Percentiles rank a stretch among this genome's conserved stretches.
These are phyloP conservation scores for Nigrograna mackinnonii DNA, from an alignment of 2,329 filamentous ascomycete genomes.

Conservation along the genomic window DNA sequence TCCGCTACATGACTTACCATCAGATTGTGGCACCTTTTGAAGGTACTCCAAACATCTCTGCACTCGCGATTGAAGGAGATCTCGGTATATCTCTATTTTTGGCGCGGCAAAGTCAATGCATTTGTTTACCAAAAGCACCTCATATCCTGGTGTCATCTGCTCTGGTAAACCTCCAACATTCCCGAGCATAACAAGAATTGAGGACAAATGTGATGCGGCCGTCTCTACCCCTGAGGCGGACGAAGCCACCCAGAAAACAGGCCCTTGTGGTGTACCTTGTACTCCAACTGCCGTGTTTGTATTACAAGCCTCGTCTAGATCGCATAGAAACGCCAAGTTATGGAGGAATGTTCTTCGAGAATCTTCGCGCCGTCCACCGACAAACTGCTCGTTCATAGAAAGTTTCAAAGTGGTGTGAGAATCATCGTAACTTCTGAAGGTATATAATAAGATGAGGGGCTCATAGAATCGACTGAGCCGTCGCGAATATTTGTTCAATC, in stretches of 20 bases:
- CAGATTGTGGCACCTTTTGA: background rate
- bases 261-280: conserved; percentile 11
- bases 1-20: too few species aligned
- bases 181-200: conserved; percentile 4
- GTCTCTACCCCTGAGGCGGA: conserved; percentile 8
- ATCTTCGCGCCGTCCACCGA: background rate
- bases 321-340: conserved; percentile 12
- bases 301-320: conserved; percentile 16
- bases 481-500: too few species aligned
- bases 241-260: conserved; percentile 17
- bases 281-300: conserved; percentile 16
- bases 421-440: background rate
- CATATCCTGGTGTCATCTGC: too few species aligned
- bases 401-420: background rate
- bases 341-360: conserved; percentile 11
- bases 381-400: background rate
- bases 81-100: conserved; percentile 15
- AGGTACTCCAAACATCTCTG: conserved; percentile 7
- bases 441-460: background rate
- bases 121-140: background rate
- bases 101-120: conserved; percentile 14
- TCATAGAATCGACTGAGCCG: conserved; percentile 1
- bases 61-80: conserved; percentile 7
- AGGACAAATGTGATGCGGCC: conserved; percentile 10
- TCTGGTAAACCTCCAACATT: background rate